A percentile compares a stretch with the other conserved stretches of the same genome.
Evolutionary conservation across 495 filamentous ascomycete species (phyloP).

Genomic region (Aspergillus leporis): DNA sequence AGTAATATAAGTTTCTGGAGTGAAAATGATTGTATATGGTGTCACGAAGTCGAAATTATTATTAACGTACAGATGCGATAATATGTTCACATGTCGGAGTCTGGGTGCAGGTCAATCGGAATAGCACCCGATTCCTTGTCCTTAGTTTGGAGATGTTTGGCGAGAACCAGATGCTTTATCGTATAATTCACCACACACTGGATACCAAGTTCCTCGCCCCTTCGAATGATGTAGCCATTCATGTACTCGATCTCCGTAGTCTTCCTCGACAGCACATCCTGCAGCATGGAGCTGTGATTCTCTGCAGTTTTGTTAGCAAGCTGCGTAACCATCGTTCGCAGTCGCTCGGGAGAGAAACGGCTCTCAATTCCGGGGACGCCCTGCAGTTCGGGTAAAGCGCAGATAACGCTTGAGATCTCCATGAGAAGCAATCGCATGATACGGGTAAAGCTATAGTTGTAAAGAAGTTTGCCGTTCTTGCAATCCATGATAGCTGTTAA

Average conservation of each 20-base stretch:
- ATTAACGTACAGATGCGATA: constrained; percentile 7
- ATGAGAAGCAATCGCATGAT: constrained; percentile 62
- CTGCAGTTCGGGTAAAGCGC: constrained; percentile 65
- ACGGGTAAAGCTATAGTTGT: constrained; percentile 55
- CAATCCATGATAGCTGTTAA: constrained; percentile 72
- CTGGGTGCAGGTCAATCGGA: constrained; percentile 33
- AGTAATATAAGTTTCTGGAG: background rate
- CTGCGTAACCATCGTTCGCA: constrained; percentile 55
- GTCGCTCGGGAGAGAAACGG: constrained; percentile 56
- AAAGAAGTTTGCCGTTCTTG: constrained; percentile 72
- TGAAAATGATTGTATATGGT: background rate
- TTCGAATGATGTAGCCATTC: constrained; percentile 78
- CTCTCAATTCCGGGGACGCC: constrained; percentile 56
- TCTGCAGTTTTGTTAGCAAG: constrained; percentile 61
- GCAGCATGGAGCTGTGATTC: constrained; percentile 79
- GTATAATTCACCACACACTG: constrained; percentile 66
- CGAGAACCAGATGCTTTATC: constrained; percentile 59
- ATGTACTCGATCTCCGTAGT: constrained; percentile 79
- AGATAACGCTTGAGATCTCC: constrained; percentile 65
- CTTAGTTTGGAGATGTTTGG: constrained; percentile 23
- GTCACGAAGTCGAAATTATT: background rate
- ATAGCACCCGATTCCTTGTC: constrained; percentile 32
- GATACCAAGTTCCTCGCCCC: constrained; percentile 67
- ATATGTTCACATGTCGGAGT: constrained; percentile 15
- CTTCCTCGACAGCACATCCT: constrained; percentile 64